These are phyloP conservation scores for Aechmea fasciata DNA, from an alignment of 176 grass and related monocot genomes.

Conservation along the genomic window DNA sequence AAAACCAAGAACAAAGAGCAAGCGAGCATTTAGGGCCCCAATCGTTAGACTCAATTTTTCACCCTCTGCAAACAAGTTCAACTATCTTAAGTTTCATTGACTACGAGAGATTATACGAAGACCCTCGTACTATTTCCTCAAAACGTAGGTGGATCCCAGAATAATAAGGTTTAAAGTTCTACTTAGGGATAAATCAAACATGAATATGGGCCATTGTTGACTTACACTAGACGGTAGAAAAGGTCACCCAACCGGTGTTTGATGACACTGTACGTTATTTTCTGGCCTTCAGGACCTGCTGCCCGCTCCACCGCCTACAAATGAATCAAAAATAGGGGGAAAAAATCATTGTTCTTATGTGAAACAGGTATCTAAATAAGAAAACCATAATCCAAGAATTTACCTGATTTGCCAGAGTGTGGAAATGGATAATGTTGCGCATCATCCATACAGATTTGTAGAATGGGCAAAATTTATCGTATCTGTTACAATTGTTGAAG, in stretches of 20 bases:
- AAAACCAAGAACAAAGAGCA: no score
- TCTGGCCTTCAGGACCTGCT: constrained; percentile 71
- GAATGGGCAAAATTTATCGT: constrained; percentile 89
- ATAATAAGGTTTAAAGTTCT: no score
- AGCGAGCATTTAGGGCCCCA: no score
- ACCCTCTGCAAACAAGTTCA: no score
- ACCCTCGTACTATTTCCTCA: neutral
- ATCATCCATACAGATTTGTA: constrained; percentile 99
- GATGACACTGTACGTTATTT: constrained; percentile 81
- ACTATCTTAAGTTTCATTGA: no score
- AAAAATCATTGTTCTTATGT: neutral
- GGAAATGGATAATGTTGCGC: constrained; percentile 91
- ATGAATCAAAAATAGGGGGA: constrained; percentile 6
- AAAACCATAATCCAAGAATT: neutral
- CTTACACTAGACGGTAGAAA: constrained; percentile 95
- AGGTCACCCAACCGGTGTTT: constrained; percentile 82
- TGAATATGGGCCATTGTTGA: constrained; percentile 3
- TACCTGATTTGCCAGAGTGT: constrained; percentile 79
- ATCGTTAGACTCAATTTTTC: no score
- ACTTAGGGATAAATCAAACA: neutral
- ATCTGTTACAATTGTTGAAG: constrained; percentile 33
- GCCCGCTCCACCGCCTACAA: constrained; percentile 82
- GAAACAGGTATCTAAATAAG: neutral
- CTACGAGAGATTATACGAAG: no score
- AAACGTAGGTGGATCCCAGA: no score